A percentile compares a stretch with the other conserved stretches of the same genome.
These are phyloP conservation scores for Beauveria sp. DNA, from an alignment of 2,329 filamentous ascomycete species.

Conservation along the genomic window DNA sequence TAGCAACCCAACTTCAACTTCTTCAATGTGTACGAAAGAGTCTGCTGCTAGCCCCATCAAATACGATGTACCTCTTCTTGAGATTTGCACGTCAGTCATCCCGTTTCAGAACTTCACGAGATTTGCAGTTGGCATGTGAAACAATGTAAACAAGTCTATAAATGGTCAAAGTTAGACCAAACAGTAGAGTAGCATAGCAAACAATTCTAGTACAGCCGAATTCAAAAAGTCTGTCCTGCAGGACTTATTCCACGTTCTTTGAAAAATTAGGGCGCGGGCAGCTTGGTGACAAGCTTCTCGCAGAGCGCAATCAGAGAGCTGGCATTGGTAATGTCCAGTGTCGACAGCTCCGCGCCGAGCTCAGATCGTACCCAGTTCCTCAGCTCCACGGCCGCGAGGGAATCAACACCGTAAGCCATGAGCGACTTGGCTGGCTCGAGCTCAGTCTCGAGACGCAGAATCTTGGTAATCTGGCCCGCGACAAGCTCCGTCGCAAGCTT, in stretches of 20 bases:
- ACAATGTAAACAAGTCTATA: too few species aligned
- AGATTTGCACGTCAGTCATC: too few species aligned
- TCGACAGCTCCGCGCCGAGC: conserved; percentile 19
- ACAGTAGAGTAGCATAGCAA: too few species aligned
- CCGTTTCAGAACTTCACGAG: too few species aligned
- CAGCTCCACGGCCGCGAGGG: conserved; percentile 22
- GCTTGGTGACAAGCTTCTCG: conserved; percentile 19
- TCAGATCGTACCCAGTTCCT: conserved; percentile 20
- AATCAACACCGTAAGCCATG: conserved; percentile 23
- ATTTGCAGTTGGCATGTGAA: too few species aligned
- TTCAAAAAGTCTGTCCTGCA: too few species aligned
- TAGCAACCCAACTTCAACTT: too few species aligned
- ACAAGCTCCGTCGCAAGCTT: conserved; percentile 16
- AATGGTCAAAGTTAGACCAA: too few species aligned
- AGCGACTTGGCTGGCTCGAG: conserved; percentile 20
- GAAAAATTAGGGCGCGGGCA: neutral
- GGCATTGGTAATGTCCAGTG: conserved; percentile 23
- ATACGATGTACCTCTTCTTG: too few species aligned
- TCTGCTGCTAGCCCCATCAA: too few species aligned
- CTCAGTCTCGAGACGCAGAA: conserved; percentile 17
- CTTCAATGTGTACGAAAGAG: too few species aligned
- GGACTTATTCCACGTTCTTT: too few species aligned
- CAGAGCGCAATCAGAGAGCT: conserved; percentile 18
- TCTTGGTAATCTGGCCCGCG: conserved; percentile 17
- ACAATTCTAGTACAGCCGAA: neutral